phyloP scores from a whole-genome alignment of 208 protist species.

The Leishmania gerbilli region DNA sequence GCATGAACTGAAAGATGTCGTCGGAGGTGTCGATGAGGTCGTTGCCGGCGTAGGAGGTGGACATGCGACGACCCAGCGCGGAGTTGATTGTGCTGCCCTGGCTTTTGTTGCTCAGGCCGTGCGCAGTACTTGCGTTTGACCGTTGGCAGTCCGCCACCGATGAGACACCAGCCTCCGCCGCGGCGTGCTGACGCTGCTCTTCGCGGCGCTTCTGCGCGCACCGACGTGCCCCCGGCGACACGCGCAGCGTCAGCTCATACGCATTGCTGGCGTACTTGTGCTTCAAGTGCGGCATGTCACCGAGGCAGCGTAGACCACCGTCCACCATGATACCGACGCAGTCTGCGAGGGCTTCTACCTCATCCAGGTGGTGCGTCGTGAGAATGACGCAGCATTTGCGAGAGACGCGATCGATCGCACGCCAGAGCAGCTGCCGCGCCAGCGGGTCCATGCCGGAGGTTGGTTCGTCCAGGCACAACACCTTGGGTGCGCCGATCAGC shows the following conservation, averaged over 20 bases:
- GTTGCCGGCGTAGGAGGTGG: slow-evolving; percentile 32
- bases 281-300: slow-evolving; percentile 82
- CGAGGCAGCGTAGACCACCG: slow-evolving; percentile 87
- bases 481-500: slow-evolving; percentile 61
- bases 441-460: slow-evolving; percentile 74
- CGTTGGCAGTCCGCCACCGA: not conserved
- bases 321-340: slow-evolving; percentile 91
- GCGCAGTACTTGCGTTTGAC: not conserved
- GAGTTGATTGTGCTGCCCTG: not conserved
- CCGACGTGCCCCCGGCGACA: slow-evolving; percentile 22
- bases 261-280: slow-evolving; percentile 80
- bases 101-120: not conserved
- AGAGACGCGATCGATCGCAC: slow-evolving; percentile 51
- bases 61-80: slow-evolving; percentile 4
- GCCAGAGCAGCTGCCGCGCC: slow-evolving; percentile 69
- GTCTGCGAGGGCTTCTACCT: slow-evolving; percentile 85
- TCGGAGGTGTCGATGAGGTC: slow-evolving; percentile 31
- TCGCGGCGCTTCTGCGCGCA: not conserved
- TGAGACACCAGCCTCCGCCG: not conserved
- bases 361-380: slow-evolving; percentile 93
- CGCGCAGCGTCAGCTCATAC: slow-evolving; percentile 65
- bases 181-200: not conserved
- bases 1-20: slow-evolving; percentile 42
- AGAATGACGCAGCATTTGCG: slow-evolving; percentile 69
- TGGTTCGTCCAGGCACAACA: slow-evolving; percentile 83